Conservation (phyloP, 2,329 filamentous ascomycete genomes). For the Hymenoscyphus linearis region DNA sequence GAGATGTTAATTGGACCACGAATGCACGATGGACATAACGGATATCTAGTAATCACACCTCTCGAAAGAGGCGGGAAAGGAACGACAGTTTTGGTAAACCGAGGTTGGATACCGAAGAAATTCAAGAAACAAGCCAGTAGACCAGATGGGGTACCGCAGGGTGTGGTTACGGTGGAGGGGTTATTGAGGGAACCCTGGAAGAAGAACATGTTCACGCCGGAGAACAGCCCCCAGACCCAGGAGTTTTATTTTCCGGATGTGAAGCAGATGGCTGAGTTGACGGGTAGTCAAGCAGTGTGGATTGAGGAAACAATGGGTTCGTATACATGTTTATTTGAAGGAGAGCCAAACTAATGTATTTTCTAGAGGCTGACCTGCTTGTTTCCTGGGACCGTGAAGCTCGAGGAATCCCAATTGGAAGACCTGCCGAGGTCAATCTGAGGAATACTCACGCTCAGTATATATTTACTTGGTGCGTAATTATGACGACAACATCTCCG, state of each 20-base stretch:
- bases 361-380: constrained; percentile 70
- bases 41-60: constrained; percentile 87
- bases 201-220: constrained; percentile 96
- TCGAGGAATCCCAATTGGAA: constrained; percentile 83
- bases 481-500: not conserved
- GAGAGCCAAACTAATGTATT: constrained; percentile 12
- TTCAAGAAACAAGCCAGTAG: constrained; percentile 59
- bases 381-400: constrained; percentile 68
- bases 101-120: constrained; percentile 87
- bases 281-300: constrained; percentile 85
- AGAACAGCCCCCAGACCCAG: constrained; percentile 75
- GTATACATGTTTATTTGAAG: constrained; percentile 18
- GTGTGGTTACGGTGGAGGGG: constrained; percentile 75
- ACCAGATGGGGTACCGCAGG: constrained; percentile 59
- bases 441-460: constrained; percentile 97
- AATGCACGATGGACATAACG: constrained; percentile 82
- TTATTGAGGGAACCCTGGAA: constrained; percentile 86
- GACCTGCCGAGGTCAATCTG: constrained; percentile 83
- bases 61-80: constrained; percentile 63
- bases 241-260: constrained; percentile 97
- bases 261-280: constrained; percentile 77
- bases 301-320: constrained; percentile 92
- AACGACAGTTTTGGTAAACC: constrained; percentile 76
- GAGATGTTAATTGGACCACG: constrained; percentile 96
- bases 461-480: constrained; percentile 90